phyloP scores from a whole-genome alignment of 345 rosid species.

The Cardamine occulta region DNA sequence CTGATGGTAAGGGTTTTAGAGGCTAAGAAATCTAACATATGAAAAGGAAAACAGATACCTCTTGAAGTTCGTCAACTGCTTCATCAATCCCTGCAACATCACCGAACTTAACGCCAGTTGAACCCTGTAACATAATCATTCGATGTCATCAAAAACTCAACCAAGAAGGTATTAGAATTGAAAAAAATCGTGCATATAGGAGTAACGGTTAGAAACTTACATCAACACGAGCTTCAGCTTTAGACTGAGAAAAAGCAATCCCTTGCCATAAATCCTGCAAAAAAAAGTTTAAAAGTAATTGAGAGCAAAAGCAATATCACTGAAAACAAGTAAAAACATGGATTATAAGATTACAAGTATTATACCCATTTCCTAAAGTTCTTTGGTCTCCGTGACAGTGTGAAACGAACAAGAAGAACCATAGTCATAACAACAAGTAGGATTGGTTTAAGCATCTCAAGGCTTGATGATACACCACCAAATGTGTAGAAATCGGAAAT shows the following conservation, averaged over 20 bases:
- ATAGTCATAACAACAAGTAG: slow-evolving; percentile 69
- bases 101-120: slow-evolving; percentile 87
- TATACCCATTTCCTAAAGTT: slow-evolving; percentile 97
- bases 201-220: slow-evolving; percentile 51
- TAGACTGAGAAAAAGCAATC: slow-evolving; percentile 91
- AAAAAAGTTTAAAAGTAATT: slow-evolving; percentile 18
- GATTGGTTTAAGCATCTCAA: slow-evolving; percentile 81
- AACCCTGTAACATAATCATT: slow-evolving; percentile 61
- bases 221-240: slow-evolving; percentile 99
- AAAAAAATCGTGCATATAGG: slow-evolving; percentile 11
- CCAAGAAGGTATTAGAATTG: slow-evolving; percentile 11
- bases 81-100: slow-evolving; percentile 98
- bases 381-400: slow-evolving; percentile 90
- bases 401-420: slow-evolving; percentile 92
- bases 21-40: slow-evolving; percentile 4
- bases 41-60: slow-evolving; percentile 54
- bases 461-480: slow-evolving; percentile 81
- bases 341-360: background rate
- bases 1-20: background rate
- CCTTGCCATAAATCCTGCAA: slow-evolving; percentile 96
- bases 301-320: slow-evolving; percentile 8
- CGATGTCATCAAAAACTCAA: slow-evolving; percentile 33
- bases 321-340: slow-evolving; percentile 19
- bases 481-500: slow-evolving; percentile 67
- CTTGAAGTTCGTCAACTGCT: slow-evolving; percentile 98